Evolutionary conservation across 169 alveolate genomes (phyloP), one percentile per base, ranked within the genome.

Genomic region (Plasmodium malariae): DNA sequence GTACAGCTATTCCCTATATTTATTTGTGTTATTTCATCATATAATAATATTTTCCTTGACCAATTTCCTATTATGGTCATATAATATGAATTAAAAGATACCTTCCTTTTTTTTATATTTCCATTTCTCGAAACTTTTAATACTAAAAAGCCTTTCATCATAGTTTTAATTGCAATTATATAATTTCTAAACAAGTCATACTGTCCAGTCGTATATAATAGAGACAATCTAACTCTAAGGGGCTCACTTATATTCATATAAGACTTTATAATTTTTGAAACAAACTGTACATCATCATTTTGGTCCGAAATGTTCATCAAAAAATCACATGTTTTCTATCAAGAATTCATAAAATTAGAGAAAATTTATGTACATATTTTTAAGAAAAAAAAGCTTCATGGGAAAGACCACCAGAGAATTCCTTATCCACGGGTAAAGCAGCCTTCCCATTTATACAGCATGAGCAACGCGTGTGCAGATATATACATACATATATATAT

Each of bases 21-120:
- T 30, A 80, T 54, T 63, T 80, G 71, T 21, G 69, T 67, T 9
- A 80, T 80, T 26, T 80, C 71, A 80, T 80, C 89, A 80, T 80
- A 80, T 45, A 45, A 9, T 80, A 80, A 34, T 49, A 67, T 48
- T 30, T 62, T 80, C 45, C 55, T 80, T 24, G 89, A 45, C 89
- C 89, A 80, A 37, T 4, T 30, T 11, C 72, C 89, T 54, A 80
- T 11, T 12, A 80, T 67, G 17, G 32, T 28, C 48, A 62, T 65
- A 80, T 65, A 30, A 63, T 57, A 68, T 17, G 34, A 36, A 45
- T 34, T 67, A 45, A 80, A 80, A 5, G 7, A 11, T 14, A 80
- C 48, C 30, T 9, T 55, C 19, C 32, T 80, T 63, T 80, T 80
- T 80, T 36, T 63, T 14, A 67, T 17, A 19, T 45, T 57, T 49